A percentile compares a stretch with the other conserved stretches of the same genome.
Evolutionary conservation across 768 basidiomycete species (phyloP).

Genomic region (Boletus vermiculosoides): DNA sequence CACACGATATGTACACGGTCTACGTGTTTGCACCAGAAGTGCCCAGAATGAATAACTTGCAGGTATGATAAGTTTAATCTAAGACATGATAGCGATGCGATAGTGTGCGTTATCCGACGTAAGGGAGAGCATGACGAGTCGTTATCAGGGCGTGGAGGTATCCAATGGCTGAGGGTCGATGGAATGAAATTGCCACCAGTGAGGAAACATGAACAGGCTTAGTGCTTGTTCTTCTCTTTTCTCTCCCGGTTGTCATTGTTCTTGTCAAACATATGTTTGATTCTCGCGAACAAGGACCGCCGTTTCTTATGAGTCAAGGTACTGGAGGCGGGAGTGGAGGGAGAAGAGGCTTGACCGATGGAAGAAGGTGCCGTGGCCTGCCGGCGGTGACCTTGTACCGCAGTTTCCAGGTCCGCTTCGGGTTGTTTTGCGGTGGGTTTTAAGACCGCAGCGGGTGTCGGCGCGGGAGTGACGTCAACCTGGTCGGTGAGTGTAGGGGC

Average conservation of each 20-base stretch:
- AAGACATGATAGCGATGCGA: constrained; percentile 12
- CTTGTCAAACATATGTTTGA: constrained; percentile 53
- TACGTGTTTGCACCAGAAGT: constrained; percentile 8
- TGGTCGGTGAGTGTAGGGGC: neutral
- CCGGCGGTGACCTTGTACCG: neutral
- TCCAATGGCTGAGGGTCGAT: neutral
- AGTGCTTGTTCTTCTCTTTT: constrained; percentile 32
- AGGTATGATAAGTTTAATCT: constrained; percentile 23
- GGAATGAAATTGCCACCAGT: neutral
- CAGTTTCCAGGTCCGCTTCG: neutral
- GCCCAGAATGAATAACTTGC: constrained; percentile 7
- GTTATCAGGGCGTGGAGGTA: constrained; percentile 8
- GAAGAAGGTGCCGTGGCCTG: constrained; percentile 1
- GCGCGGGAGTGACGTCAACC: neutral
- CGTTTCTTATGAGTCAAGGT: constrained; percentile 47
- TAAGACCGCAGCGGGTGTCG: neutral
- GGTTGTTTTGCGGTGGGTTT: constrained; percentile 1
- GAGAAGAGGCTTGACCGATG: constrained; percentile 3
- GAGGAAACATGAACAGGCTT: neutral
- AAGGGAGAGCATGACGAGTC: constrained; percentile 19
- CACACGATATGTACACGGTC: constrained; percentile 18
- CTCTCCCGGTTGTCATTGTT: constrained; percentile 42
- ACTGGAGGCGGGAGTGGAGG: constrained; percentile 35
- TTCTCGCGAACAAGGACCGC: constrained; percentile 51
- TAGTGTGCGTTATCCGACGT: constrained; percentile 12